Percentiles rank a stretch among this genome's conserved stretches.
These are phyloP conservation scores for Saxophila tyrrhenica DNA, from an alignment of 495 filamentous ascomycete species.

Conservation along the genomic window DNA sequence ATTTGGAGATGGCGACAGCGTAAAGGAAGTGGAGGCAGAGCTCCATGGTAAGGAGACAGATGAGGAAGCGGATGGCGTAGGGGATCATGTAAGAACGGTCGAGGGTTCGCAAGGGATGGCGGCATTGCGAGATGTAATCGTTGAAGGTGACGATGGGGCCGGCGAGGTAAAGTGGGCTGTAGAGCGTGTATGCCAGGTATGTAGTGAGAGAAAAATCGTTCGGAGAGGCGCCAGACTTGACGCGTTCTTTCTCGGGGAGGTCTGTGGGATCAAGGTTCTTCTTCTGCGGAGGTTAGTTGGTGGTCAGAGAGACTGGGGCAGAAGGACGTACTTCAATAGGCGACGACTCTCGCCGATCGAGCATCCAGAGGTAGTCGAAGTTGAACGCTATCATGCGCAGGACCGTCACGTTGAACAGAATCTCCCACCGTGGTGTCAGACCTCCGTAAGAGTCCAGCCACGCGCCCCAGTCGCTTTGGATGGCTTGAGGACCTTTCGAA, in stretches of 20 bases:
- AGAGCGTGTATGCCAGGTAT: slow-evolving; percentile 78
- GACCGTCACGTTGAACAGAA: slow-evolving; percentile 95
- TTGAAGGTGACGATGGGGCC: slow-evolving; percentile 97
- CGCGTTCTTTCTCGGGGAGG: slow-evolving; percentile 77
- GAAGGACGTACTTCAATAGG: slow-evolving; percentile 62
- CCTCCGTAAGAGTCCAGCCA: slow-evolving; percentile 69
- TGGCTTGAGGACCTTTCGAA: slow-evolving; percentile 28
- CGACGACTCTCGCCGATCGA: slow-evolving; percentile 51
- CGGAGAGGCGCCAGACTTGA: slow-evolving; percentile 58
- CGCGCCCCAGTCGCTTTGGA: slow-evolving; percentile 42
- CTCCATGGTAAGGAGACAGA: slow-evolving; percentile 84
- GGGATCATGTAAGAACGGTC: slow-evolving; percentile 48
- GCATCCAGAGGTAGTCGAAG: slow-evolving; percentile 90
- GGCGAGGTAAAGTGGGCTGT: slow-evolving; percentile 84
- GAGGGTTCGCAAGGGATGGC: slow-evolving; percentile 59
- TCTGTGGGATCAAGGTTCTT: slow-evolving; percentile 81
- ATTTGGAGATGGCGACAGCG: slow-evolving; percentile 82
- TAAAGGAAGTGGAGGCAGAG: slow-evolving; percentile 89
- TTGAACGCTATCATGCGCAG: slow-evolving; percentile 92
- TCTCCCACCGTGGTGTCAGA: slow-evolving; percentile 77
- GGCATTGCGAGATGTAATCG: slow-evolving; percentile 83
- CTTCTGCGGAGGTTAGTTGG: slow-evolving; percentile 77
- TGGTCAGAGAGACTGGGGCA: slow-evolving; percentile 3
- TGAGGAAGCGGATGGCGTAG: slow-evolving; percentile 75
- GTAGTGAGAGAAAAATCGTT: slow-evolving; percentile 68